These are phyloP conservation scores for Rhododendron ovatum DNA, from an alignment of 148 eudicot species.

Conservation along the genomic window DNA sequence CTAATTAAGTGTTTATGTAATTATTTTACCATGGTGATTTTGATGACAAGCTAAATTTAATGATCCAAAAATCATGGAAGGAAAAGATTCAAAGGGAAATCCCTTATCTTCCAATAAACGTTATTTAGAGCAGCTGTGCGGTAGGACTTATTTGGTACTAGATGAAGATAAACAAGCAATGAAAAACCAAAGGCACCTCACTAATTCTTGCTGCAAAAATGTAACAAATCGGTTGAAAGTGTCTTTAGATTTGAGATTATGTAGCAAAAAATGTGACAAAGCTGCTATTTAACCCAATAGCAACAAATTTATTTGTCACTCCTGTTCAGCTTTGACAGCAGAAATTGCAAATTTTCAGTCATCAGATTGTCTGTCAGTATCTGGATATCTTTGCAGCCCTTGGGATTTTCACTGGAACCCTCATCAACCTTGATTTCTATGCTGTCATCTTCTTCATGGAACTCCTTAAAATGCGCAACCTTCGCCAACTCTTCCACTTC, in stretches of 20 bases:
- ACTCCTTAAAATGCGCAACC: conserved; percentile 17
- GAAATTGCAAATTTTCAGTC: conserved; percentile 1
- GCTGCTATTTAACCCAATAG: neutral
- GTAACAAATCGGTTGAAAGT: neutral
- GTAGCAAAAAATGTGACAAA: neutral
- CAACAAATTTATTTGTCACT: neutral
- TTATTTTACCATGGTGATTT: neutral
- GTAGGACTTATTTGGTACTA: neutral
- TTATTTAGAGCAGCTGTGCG: neutral
- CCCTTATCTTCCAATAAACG: neutral
- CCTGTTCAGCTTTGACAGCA: conserved; percentile 10
- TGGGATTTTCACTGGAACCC: neutral
- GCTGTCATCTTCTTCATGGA: conserved; percentile 7
- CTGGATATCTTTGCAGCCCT: neutral
- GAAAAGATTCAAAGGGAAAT: neutral
- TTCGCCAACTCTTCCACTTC: conserved; percentile 18
- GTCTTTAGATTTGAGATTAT: neutral
- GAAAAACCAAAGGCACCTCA: neutral
- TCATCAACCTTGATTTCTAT: neutral
- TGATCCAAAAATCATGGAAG: neutral
- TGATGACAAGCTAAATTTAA: neutral
- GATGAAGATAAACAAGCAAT: neutral
- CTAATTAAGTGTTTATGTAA: neutral
- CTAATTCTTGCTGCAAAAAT: neutral
- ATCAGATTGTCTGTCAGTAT: neutral